These are phyloP conservation scores for Silene vulgaris DNA, from an alignment of 179 eudicot species.

Conservation along the genomic window DNA sequence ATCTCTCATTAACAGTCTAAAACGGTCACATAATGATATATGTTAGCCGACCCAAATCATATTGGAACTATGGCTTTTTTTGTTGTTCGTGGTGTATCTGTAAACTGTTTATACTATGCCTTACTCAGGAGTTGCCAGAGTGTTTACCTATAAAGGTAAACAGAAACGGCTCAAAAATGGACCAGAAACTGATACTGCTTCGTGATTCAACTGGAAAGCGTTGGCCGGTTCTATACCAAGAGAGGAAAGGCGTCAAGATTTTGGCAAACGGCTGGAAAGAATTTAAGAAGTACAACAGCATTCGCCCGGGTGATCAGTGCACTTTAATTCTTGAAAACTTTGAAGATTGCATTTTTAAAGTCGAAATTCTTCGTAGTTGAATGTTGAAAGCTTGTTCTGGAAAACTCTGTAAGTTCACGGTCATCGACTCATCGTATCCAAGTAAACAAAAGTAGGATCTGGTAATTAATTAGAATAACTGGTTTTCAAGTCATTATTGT, in stretches of 20 bases:
- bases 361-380: slow-evolving; percentile 26
- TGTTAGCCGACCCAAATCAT: neutral
- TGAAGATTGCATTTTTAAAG: slow-evolving; percentile 24
- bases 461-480: neutral
- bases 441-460: neutral
- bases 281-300: slow-evolving; percentile 32
- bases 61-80: neutral
- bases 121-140: slow-evolving; percentile 43
- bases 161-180: slow-evolving; percentile 13
- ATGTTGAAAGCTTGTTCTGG: neutral
- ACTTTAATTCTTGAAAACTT: slow-evolving; percentile 32
- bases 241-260: slow-evolving; percentile 23
- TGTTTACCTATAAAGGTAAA: slow-evolving; percentile 25
- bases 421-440: neutral
- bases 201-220: slow-evolving; percentile 35
- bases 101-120: slow-evolving; percentile 1
- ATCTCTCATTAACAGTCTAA: neutral
- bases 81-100: neutral
- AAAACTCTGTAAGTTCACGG: neutral
- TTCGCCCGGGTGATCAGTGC: slow-evolving; percentile 44
- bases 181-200: slow-evolving; percentile 34
- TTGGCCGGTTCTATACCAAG: slow-evolving; percentile 47
- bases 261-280: slow-evolving; percentile 43
- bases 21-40: neutral
- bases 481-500: neutral